Base-by-base conservation (phyloP, 192 early-diverging fungal genomes). In the Backusella macrospora region DNA sequence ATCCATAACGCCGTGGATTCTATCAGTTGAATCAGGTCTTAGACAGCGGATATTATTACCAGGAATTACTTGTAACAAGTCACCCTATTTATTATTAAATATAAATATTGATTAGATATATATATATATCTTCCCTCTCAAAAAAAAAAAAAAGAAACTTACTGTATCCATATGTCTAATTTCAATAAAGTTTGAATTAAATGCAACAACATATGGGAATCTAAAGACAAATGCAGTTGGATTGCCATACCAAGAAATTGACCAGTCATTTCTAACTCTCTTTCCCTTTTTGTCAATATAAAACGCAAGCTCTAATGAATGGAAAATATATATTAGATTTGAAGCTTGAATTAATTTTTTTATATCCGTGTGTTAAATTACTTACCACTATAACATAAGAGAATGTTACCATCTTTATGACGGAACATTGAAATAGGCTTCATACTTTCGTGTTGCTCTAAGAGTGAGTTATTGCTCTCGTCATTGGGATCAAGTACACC, bases 331-430 rank as follows among this genome's bases (percentile, higher is more conserved):
- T 46, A 39, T 62, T n/a, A 23, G 21, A 26, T 26, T 13, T 59
- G 3, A 12, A 34, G 26, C 21, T 26, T 59, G 15, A n/a, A 59
- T 52, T 23, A 43, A 38, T 45, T 4, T 23, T 49, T 39, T n/a
- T 15, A 21, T 59, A 67, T 21, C 43, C 10, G 68, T 37, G 29
- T 34, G 29, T 34, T 34, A 34, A 1, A 34, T 34, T 34, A 59
- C 79, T 78, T 85, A 93, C 92, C 89, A 83, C 95, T 92, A 79
- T 98, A 98, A 79, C 96, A 97, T 42, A 98, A 84, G 45, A 98
- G 73, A 76, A 95, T 95, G 74, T 93, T 87, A 5, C 92, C 90
- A 47, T 91, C 85, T 9, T 85, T 83, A 65, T 95, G 84, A 21
- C 94, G 86, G 82, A 94, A 97, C 59, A 97, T 87, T 12, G 91